Percentiles rank a stretch among this genome's conserved stretches.
Conservation (phyloP, 257 asterid genomes). For the Scutellaria barbata region DNA sequence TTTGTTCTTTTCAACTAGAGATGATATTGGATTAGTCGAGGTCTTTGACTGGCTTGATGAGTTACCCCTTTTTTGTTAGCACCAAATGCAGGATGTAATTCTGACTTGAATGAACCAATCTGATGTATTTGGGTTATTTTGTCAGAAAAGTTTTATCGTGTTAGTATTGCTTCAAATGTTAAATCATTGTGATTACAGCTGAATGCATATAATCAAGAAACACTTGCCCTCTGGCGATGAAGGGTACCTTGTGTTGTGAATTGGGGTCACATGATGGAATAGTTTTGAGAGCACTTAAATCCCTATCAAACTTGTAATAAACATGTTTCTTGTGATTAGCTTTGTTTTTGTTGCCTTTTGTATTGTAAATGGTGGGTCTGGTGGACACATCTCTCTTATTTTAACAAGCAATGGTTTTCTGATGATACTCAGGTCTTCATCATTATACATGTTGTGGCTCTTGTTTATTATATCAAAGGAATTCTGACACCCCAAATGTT, state of each 20-base stretch:
- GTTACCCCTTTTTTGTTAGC: not conserved
- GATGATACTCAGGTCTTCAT: slow-evolving; percentile 76
- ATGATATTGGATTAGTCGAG: not conserved
- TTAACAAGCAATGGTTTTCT: slow-evolving; percentile 15
- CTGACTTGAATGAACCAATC: not conserved
- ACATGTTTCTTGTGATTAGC: too few species aligned
- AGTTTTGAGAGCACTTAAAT: not conserved
- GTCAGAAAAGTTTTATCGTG: not conserved
- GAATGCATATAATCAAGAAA: not conserved
- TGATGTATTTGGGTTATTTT: not conserved
- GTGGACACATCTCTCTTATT: not conserved
- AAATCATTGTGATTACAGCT: not conserved
- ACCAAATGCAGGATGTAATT: slow-evolving; percentile 2
- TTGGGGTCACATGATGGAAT: not conserved
- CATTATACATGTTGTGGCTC: slow-evolving; percentile 88
- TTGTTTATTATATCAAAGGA: slow-evolving; percentile 89
- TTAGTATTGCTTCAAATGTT: not conserved
- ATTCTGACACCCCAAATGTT: slow-evolving; percentile 91
- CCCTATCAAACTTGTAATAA: too few species aligned
- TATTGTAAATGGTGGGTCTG: not conserved
- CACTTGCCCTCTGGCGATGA: not conserved
- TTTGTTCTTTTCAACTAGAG: not conserved
- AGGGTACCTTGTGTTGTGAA: slow-evolving; percentile 14
- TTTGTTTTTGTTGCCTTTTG: slow-evolving; percentile 7
- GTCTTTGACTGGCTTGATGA: not conserved